Percentiles rank a stretch among this genome's conserved stretches.
Evolutionary conservation across 768 basidiomycete species (phyloP).

Genomic region (Rhodotorula taiwanensis): DNA sequence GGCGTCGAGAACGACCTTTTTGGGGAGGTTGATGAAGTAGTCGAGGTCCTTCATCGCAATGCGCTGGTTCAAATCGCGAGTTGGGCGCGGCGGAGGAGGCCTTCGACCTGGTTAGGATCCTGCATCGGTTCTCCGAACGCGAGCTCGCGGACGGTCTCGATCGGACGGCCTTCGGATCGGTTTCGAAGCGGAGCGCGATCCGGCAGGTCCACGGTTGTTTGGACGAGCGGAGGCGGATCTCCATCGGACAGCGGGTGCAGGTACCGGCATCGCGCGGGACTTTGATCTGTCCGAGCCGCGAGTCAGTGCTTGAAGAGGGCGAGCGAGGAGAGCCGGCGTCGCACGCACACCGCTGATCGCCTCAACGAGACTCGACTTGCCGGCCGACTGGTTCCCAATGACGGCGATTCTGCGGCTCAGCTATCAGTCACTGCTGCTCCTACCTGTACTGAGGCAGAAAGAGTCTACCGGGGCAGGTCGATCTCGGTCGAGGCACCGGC

Average conservation of each 20-base stretch:
- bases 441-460: too few species aligned
- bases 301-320: too few species aligned
- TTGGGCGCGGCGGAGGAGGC: slow-evolving; percentile 57
- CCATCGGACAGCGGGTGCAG: slow-evolving; percentile 49
- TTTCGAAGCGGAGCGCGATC: slow-evolving; percentile 50
- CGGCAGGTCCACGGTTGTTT: slow-evolving; percentile 43
- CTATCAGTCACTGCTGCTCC: background rate
- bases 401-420: slow-evolving; percentile 47
- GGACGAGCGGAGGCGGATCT: slow-evolving; percentile 43
- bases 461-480: background rate
- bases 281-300: too few species aligned
- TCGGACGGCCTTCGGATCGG: slow-evolving; percentile 43
- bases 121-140: slow-evolving; percentile 50
- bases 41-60: slow-evolving; percentile 5
- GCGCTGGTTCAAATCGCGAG: slow-evolving; percentile 50
- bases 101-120: slow-evolving; percentile 51
- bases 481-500: slow-evolving; percentile 2
- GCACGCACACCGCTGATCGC: slow-evolving; percentile 50
- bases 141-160: slow-evolving; percentile 41
- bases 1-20: background rate
- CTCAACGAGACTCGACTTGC: slow-evolving; percentile 49
- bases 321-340: too few species aligned
- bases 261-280: slow-evolving; percentile 53
- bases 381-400: slow-evolving; percentile 56
- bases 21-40: slow-evolving; percentile 30